phyloP scores from a whole-genome alignment of 257 asterid species.

The Petrea volubilis region DNA sequence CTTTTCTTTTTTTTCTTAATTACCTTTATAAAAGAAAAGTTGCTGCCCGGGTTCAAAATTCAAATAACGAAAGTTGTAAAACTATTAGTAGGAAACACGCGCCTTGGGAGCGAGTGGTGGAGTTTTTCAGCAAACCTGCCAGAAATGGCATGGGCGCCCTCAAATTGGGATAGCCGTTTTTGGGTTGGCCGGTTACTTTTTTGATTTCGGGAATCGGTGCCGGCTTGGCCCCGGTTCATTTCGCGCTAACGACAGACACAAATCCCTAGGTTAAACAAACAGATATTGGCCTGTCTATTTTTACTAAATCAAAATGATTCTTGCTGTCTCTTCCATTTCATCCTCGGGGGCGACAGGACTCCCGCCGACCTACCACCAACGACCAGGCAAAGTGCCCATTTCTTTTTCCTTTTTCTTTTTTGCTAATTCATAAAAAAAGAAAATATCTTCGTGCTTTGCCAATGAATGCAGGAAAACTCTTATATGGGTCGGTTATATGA shows the following conservation, averaged over 20 bases:
- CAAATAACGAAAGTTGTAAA: no score
- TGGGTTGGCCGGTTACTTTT: not conserved
- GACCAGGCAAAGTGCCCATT: no score
- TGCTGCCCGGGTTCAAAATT: no score
- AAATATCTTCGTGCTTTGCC: no score
- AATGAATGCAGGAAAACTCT: no score
- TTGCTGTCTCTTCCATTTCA: not conserved
- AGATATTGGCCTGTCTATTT: not conserved
- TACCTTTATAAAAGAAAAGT: no score
- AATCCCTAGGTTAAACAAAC: not conserved
- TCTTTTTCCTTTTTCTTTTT: no score
- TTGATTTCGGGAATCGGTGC: not conserved
- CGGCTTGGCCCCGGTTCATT: not conserved
- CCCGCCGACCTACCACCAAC: not conserved
- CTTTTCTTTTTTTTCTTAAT: no score
- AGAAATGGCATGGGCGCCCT: not conserved
- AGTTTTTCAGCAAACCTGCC: no score
- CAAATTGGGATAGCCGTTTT: not conserved
- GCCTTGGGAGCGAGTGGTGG: no score
- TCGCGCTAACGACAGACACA: not conserved
- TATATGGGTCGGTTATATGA: no score
- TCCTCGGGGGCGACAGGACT: not conserved
- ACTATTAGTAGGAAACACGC: not conserved
- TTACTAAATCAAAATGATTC: not conserved
- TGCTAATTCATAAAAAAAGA: no score